Conservation (phyloP, 805 yeast species). For the Blastobotrys mokoenaii region DNA sequence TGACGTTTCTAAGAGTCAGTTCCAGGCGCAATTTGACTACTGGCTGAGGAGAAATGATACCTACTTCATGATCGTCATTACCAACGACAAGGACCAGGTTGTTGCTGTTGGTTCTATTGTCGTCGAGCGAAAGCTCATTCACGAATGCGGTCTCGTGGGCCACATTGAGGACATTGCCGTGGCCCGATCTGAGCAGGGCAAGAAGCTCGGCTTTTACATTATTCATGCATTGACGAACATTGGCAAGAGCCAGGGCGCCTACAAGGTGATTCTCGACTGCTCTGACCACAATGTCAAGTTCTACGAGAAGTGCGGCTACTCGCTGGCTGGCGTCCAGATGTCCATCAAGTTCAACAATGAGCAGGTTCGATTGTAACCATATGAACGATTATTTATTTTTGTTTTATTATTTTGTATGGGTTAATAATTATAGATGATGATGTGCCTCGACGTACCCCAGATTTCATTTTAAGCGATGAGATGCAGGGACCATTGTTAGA, state of each 20-base stretch:
- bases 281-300: conserved; percentile 72
- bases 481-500: not conserved
- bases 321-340: conserved; percentile 36
- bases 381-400: not conserved
- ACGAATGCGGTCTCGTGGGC: conserved; percentile 76
- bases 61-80: conserved; percentile 65
- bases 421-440: not conserved
- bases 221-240: conserved; percentile 53
- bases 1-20: conserved; percentile 43
- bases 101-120: conserved; percentile 82
- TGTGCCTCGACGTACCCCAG: not conserved
- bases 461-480: not conserved
- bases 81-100: conserved; percentile 41
- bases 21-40: conserved; percentile 41
- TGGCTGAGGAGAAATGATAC: conserved; percentile 48
- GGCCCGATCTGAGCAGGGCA: conserved; percentile 66
- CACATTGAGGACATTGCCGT: conserved; percentile 95
- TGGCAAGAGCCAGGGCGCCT: conserved; percentile 60
- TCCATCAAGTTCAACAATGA: conserved; percentile 17
- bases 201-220: conserved; percentile 62
- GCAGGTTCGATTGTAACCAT: conserved; percentile 11
- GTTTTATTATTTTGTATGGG: not conserved
- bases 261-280: conserved; percentile 87
- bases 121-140: conserved; percentile 74
- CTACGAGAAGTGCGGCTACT: conserved; percentile 81